phyloP scores from a whole-genome alignment of 2,329 filamentous ascomycete genomes.

The Trichophyton equinum region DNA sequence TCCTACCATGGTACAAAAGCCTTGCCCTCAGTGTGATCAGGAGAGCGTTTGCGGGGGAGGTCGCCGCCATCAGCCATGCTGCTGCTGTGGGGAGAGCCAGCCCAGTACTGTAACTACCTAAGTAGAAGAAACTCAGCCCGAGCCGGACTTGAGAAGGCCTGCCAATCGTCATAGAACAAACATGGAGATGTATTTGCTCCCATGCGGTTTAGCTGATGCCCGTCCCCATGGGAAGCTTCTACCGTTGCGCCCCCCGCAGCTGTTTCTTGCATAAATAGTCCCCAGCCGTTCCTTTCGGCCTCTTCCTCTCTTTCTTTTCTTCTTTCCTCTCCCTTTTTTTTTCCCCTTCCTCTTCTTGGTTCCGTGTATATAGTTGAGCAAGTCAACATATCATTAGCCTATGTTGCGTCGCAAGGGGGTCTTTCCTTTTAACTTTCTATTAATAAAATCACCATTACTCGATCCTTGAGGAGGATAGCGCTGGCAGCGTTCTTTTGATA shows the following conservation, averaged over 20 bases:
- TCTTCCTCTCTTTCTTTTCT: neutral
- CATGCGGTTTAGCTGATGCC: neutral
- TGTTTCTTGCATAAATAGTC: neutral
- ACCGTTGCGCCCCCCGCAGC: neutral
- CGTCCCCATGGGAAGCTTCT: neutral
- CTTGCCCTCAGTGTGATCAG: neutral
- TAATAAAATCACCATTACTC: neutral
- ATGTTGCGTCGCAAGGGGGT: neutral
- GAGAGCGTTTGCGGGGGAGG: neutral
- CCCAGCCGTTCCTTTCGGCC: neutral
- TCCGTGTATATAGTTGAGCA: neutral
- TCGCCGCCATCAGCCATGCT: neutral
- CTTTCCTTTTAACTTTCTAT: neutral
- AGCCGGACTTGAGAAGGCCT: neutral
- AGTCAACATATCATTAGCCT: neutral
- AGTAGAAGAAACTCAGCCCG: neutral
- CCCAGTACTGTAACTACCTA: no score
- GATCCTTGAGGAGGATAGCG: neutral
- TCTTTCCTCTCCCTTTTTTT: neutral
- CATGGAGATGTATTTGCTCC: no score
- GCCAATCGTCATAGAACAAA: neutral
- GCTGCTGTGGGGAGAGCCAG: neutral
- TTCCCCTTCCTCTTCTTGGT: neutral
- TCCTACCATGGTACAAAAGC: neutral
- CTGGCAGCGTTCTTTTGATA: neutral